phyloP scores from a whole-genome alignment of 176 grass and related monocot species.

The Metroxylon sagu region DNA sequence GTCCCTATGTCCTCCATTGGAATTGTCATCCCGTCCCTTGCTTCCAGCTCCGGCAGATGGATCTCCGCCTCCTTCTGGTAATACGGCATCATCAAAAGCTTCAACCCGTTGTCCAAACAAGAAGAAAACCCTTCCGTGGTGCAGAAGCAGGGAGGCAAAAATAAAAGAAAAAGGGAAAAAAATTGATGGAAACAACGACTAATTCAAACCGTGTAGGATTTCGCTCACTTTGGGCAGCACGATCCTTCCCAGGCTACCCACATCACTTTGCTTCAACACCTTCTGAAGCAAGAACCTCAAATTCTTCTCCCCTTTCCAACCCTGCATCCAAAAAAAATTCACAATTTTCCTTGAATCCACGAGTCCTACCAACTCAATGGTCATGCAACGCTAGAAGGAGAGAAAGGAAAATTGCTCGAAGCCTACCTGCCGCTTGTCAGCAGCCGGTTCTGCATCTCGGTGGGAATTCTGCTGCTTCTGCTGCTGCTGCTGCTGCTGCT shows the following conservation, averaged over 20 bases:
- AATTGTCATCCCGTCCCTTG: constrained; percentile 75
- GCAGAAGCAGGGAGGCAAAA: neutral
- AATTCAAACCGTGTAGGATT: constrained; percentile 4
- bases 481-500: neutral
- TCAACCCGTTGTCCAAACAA: too few species aligned
- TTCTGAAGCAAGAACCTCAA: constrained; percentile 83
- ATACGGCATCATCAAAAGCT: too few species aligned
- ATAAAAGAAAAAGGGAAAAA: constrained; percentile 2
- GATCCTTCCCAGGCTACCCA: constrained; percentile 74
- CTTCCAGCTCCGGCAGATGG: constrained; percentile 74
- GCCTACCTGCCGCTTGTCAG: constrained; percentile 53
- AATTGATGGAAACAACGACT: neutral
- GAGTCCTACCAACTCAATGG: too few species aligned
- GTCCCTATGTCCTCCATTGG: constrained; percentile 87
- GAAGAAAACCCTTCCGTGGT: too few species aligned
- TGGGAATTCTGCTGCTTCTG: constrained; percentile 17
- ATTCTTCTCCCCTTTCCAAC: constrained; percentile 59
- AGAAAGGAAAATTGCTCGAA: too few species aligned
- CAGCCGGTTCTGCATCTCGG: constrained; percentile 4
- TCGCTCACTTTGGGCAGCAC: constrained; percentile 93
- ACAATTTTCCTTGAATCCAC: too few species aligned
- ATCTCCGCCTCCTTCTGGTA: constrained; percentile 94
- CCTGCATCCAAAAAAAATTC: constrained; percentile 21
- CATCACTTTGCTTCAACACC: constrained; percentile 97
- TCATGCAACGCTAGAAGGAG: too few species aligned